Evolutionary conservation across 306 rosid species (phyloP), one percentile per base, ranked within the genome.

Genomic region (Rosa chinensis): DNA sequence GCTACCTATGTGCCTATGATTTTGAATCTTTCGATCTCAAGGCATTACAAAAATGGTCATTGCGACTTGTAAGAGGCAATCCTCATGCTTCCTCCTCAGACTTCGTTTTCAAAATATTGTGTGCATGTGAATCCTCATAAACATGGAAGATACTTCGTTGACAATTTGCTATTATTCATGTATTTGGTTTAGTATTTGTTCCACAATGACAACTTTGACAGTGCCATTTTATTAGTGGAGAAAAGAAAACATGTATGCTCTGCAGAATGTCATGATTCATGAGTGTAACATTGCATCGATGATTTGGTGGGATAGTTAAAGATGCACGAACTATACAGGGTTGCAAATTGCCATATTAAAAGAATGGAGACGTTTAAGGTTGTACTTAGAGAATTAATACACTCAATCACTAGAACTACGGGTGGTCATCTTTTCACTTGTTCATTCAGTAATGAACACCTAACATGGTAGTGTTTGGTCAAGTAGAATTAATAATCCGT

Each of bases 41-140:
- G 12, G 28, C n/a, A 49, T 52, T 18, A 18, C 48, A 35, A 50
- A 48, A 37, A 73, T 35, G 39, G 52, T 39, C 55, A 50, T 37
- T 10, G 5, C 64, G 48, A 37, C 50, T 73, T 37, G 77, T 17
- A 55, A 37, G 53, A 35, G 48, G 77, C 77, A 73, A 73, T 20
- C 49, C 49, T 37, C 23, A 56, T 66, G 71, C 71, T 14, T 12
- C 69, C 37, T 58, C 50, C 17, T 4, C 44, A 28, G 21, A 2
- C 40, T 13, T 50, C 48, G 45, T 52, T 73, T 20, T 53, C 66
- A 73, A 20, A 18, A 18, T 52, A 8, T 17, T 52, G 0, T n/a
- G 47, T 37, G 66, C 66, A 39, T 55, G 69, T 40, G 52, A 63
- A 28, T 28, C 42, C 4, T 32, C 43, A 20, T 12, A 63, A 17